Percentiles rank a stretch among this genome's conserved stretches.
Conservation (phyloP, 129 eudicot species). For the Tagetes erecta region DNA sequence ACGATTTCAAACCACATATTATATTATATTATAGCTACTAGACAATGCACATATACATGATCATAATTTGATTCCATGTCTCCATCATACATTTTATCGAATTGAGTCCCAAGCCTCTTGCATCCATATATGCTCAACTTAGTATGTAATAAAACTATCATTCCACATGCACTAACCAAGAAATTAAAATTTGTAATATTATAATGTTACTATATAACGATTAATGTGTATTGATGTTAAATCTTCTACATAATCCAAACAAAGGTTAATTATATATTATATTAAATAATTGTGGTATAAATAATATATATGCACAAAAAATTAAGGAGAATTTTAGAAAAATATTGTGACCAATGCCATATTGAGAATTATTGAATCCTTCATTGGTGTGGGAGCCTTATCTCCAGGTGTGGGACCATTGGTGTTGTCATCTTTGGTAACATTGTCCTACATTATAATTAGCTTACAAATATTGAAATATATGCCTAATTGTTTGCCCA, state of each 20-base stretch:
- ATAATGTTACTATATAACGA: too few relatives aligned
- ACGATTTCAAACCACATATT: too few relatives aligned
- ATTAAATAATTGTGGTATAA: not conserved
- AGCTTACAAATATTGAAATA: not conserved
- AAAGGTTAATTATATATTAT: not conserved
- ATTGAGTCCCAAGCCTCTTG: too few relatives aligned
- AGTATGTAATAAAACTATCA: too few relatives aligned
- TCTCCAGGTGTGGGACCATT: constrained; percentile 25
- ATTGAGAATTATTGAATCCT: constrained; percentile 16
- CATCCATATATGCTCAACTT: too few relatives aligned
- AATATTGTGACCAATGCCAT: constrained; percentile 4
- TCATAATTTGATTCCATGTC: too few relatives aligned
- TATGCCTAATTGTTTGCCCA: not conserved
- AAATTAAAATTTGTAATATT: too few relatives aligned
- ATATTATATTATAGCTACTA: too few relatives aligned
- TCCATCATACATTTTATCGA: too few relatives aligned
- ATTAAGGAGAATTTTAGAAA: not conserved
- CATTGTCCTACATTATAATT: not conserved
- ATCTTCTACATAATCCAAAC: not conserved
- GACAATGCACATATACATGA: too few relatives aligned
- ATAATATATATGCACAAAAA: not conserved
- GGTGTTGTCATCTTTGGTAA: not conserved
- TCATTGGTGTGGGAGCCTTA: constrained; percentile 46
- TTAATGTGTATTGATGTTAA: too few relatives aligned
- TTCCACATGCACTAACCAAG: too few relatives aligned